Base-by-base conservation (phyloP, 371 early-diverging fungal species). In the Mortierella sp. region DNA sequence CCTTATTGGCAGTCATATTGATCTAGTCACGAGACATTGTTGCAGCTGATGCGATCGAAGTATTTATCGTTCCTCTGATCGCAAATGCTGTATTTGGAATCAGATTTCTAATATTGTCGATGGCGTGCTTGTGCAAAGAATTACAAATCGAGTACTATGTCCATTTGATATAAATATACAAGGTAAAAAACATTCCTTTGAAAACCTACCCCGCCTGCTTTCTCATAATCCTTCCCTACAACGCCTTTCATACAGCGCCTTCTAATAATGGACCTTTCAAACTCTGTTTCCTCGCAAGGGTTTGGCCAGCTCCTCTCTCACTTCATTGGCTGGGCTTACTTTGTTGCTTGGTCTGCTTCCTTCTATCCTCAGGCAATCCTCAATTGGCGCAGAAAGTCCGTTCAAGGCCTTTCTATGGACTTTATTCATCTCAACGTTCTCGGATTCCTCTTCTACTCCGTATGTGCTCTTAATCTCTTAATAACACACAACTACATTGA, bases 351-450 rank as follows among this genome's bases (percentile, higher is more conserved):
- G 95, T 89, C 90, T 2, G 73, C 90, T 22, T 86, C 86, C 76
- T 94, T 94, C 74, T 95, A 93, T 68, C 93, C 94, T 12, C 93
- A 93, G 62, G 83, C 83, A 1, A 80, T 93, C n/a, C 85, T 92
- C 53, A 94, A 94, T 83, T 90, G 78, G 80, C 78, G 68, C 34
- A 89, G 93, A 12, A 91, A 91, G 64, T 86, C 86, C 77, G 96
- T 96, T 0, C 89, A 91, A 58, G 97, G 97, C 1, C 84, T 97
- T 28, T 97, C 97, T 0, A 85, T 96, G 19, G 98, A 98, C 83
- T 98, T 96, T 85, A 70, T 96, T 4, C 88, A 88, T 66, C 92
- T 93, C 75, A 97, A 96, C 77, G 88, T 94, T 19, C 83, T 89
- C 35, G 97, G 98, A 6, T 98, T 98, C 64, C 47, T 90, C 0